Conservation (phyloP, 257 asterid species). For the Solanum piurae region DNA sequence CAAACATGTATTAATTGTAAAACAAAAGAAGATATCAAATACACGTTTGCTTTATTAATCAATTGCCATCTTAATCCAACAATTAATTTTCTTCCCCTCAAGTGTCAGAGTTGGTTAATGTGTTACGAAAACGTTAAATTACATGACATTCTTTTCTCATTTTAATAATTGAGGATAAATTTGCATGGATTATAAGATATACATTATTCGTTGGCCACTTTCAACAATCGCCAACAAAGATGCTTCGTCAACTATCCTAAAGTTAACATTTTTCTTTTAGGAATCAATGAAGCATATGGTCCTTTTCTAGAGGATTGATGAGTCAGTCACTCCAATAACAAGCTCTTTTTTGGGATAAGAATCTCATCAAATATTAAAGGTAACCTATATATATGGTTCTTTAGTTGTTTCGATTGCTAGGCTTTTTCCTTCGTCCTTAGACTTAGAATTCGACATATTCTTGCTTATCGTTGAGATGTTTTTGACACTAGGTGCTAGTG, state of each 20-base stretch:
- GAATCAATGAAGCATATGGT: background rate
- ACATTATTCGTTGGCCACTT: background rate
- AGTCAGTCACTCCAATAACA: background rate
- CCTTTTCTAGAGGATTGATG: background rate
- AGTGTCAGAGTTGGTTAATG: background rate
- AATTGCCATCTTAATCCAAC: background rate
- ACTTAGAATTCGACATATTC: too few relatives aligned
- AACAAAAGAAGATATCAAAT: background rate
- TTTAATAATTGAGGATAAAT: background rate
- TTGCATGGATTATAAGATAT: background rate
- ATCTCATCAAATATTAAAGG: background rate
- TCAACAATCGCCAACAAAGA: background rate
- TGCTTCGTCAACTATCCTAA: background rate
- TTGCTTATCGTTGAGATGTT: too few relatives aligned
- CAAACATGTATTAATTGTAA: background rate
- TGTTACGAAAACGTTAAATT: background rate
- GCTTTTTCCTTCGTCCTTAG: too few relatives aligned
- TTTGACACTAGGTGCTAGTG: too few relatives aligned
- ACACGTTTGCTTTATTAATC: background rate
- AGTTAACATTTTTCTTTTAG: background rate
- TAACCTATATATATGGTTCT: background rate
- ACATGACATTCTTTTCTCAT: background rate
- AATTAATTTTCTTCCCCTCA: background rate
- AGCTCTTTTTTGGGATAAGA: background rate
- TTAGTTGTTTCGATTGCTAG: too few relatives aligned